Evolutionary conservation across 352 stramenopile species (phyloP), one percentile per base, ranked within the genome.

Genomic region (Globisporangium apiculatum): DNA sequence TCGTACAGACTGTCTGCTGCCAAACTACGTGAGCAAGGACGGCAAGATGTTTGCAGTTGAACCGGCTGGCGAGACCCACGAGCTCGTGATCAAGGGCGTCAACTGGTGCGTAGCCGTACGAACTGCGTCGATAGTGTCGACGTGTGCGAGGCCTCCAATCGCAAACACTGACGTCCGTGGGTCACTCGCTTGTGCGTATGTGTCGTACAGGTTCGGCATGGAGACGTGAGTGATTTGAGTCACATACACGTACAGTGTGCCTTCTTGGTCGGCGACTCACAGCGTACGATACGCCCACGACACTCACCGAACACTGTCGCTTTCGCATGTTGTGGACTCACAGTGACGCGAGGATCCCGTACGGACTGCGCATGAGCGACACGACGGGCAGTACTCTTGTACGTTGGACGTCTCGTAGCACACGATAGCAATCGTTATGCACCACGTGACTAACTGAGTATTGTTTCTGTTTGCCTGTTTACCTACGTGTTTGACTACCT

Each of bases 281-380:
- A 31, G 24, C 24, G 24, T 31, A 31, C 24, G 2, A 31, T 31
- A 31, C 2, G 24, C 2, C 24, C n/a, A 14, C 5, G 69, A 71
- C 31, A 57, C 72, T 24, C 67, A 68, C 9, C 10, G 38, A 12
- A 42, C 38, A 31, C 24, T 31, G 24, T 31, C 24, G 24, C 24
- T 31, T 31, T 31, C 24, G 24, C 24, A 31, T 31, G 24, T 31
- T 31, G 24, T 31, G 24, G 24, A 31, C 24, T 31, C 24, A 31
- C 42, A 11, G 73, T 83, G 5, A 78, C 76, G 2, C 73, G 88
- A 48, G 80, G 78, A 18, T 62, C 86, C 7, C 87, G 74, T 76
- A 72, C 82, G 80, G 80, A 24, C 64, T 91, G 3, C 87, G 78
- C 72, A 72, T 80, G 48, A 88, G 85, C 54, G 64, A 65, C 12